phyloP scores from a whole-genome alignment of 345 rosid species.

The Balakata baccata region DNA sequence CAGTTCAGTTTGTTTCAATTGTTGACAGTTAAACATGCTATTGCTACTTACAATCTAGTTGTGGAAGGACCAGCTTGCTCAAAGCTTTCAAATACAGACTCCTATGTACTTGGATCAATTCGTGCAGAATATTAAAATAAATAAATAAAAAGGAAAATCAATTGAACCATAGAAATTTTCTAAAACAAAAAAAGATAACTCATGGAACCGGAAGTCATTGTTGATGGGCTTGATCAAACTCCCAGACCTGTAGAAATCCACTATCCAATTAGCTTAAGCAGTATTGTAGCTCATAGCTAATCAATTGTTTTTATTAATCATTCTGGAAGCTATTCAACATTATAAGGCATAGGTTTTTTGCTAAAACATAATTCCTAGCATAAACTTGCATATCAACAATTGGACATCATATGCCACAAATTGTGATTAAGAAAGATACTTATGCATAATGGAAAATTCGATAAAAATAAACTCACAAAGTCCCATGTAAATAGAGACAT shows the following conservation, averaged over 20 bases:
- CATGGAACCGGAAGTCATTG: conserved; percentile 94
- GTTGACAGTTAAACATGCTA: not conserved
- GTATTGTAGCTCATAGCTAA: not conserved
- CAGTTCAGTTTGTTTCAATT: not conserved
- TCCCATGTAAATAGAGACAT: not conserved
- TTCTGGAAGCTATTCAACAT: not conserved
- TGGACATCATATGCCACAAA: not conserved
- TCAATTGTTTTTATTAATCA: not conserved
- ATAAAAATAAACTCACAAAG: not conserved
- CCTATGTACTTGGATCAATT: conserved; percentile 96
- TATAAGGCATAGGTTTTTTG: not conserved
- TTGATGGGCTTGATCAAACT: conserved; percentile 85
- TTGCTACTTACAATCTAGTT: conserved; percentile 71
- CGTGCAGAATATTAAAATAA: conserved; percentile 43
- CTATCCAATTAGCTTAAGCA: conserved; percentile 13
- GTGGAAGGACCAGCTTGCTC: conserved; percentile 99
- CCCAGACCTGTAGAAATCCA: conserved; percentile 69
- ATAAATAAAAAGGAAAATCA: no score
- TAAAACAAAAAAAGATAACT: conserved; percentile 79
- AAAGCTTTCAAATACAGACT: conserved; percentile 95
- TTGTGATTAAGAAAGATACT: no score
- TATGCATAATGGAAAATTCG: not conserved
- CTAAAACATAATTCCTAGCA: not conserved
- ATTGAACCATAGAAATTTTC: no score
- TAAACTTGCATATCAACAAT: not conserved